Evolutionary conservation across 2,329 filamentous ascomycete genomes (phyloP), one percentile per base, ranked within the genome.

Genomic region (Epichloe sylvatica): DNA sequence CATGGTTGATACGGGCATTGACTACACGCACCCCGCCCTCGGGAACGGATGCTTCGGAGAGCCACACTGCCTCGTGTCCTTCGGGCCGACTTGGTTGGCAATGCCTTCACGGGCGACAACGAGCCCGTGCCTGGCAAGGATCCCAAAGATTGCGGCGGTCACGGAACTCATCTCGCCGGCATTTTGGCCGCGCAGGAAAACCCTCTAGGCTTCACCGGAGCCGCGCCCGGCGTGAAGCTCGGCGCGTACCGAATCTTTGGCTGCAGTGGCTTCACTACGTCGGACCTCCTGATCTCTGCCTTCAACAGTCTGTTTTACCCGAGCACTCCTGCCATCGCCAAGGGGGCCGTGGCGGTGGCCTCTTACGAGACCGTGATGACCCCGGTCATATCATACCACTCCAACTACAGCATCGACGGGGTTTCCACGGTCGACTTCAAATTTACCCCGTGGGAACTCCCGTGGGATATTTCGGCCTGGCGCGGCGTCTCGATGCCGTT

Each of bases 11-110:
- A 74, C 68, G 21, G 75, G 76, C 56, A 65, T 81, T 43, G 79
- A 84, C 59, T 83, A 82, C 57, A 72, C 65, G 0, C 80, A 83
- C 56, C 75, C 78, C 2, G 76, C 77, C 21, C 71, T 84, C 0
- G 81, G 81, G 13, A 23, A 36, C 12, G 45, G 70, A 5, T 69
- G 71, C 47, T 74, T 73, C 52, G 73, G 73, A 3, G 9, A 36
- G 23, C 70, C 70, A 0, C 1, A 23, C 0, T 73, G 64, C 53
- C 63, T 73, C 12, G 67, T 76, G 8, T 61, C 64, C 5, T 63
- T 62, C 49, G 72, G 73, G 64, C 62, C 33, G 71, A 74, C 39
- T 59, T 74, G 45, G 64, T 70, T 3, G 70, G 70, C 9, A 67
- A 73, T 49, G 47, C 45, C 9, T 60, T 52, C 33, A 59, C 59